Evolutionary conservation across 164 flowering plant genomes (phyloP).

Genomic region (Aristolochia contorta): DNA sequence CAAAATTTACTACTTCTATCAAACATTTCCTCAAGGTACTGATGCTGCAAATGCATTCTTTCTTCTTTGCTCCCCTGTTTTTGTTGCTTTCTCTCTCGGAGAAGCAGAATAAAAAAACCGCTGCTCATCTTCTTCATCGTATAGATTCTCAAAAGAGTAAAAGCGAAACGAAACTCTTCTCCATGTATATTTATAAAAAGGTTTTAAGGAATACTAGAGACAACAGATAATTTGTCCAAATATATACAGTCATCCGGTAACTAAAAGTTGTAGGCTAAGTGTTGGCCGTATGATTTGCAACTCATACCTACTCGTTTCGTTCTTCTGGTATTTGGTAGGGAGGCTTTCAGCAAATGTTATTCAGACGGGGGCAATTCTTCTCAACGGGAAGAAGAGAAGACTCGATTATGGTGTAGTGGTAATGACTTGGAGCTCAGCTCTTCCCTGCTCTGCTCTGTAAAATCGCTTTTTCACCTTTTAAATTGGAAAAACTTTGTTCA

Average conservation of each 20-base stretch:
- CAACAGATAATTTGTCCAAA: too few relatives aligned
- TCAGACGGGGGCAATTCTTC: slow-evolving; percentile 53
- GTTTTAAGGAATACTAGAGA: too few relatives aligned
- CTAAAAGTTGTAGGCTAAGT: too few relatives aligned
- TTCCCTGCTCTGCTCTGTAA: neutral
- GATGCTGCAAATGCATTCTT: neutral
- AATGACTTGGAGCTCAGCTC: slow-evolving; percentile 15
- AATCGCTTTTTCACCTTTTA: neutral
- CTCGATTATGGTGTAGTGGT: slow-evolving; percentile 47
- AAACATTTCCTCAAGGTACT: too few relatives aligned
- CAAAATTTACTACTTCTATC: too few relatives aligned
- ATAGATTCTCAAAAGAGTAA: too few relatives aligned
- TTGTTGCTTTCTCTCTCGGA: too few relatives aligned
- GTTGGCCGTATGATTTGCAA: neutral
- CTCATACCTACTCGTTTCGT: neutral
- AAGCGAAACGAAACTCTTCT: too few relatives aligned
- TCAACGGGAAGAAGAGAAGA: slow-evolving; percentile 59
- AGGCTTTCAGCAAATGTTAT: slow-evolving; percentile 50
- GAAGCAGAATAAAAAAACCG: too few relatives aligned
- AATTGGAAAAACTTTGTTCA: neutral
- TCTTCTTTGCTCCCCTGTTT: neutral
- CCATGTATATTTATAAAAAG: too few relatives aligned
- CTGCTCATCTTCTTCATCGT: too few relatives aligned
- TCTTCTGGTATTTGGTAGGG: slow-evolving; percentile 24
- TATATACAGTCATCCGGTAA: too few relatives aligned